Evolutionary conservation across 1,284 basidiomycete genomes (phyloP).

Genomic region (Lentinula novae-zelandiae): DNA sequence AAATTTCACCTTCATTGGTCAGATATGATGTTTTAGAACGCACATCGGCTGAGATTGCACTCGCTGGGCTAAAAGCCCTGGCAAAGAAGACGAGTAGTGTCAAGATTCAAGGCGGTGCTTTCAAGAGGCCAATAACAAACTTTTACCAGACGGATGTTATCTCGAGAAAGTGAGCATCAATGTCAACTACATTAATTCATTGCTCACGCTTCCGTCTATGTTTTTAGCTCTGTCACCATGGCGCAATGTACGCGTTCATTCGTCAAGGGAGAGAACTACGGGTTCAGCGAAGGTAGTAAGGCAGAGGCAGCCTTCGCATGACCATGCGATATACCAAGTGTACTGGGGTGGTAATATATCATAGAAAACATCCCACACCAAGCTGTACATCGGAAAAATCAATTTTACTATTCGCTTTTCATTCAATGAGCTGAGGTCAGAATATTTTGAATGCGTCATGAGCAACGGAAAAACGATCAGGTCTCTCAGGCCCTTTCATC

Average conservation of each 20-base stretch:
- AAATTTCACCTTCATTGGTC: slow-evolving; percentile 89
- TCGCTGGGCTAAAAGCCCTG: slow-evolving; percentile 68
- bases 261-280: slow-evolving; percentile 59
- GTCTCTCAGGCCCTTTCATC: too few species aligned
- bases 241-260: slow-evolving; percentile 81
- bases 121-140: slow-evolving; percentile 85
- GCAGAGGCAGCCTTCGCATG: slow-evolving; percentile 44
- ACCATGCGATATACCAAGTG: not conserved
- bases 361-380: not conserved
- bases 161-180: slow-evolving; percentile 68
- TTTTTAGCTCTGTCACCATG: slow-evolving; percentile 76
- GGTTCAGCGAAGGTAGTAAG: slow-evolving; percentile 34
- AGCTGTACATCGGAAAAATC: not conserved
- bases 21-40: slow-evolving; percentile 86
- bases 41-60: slow-evolving; percentile 68
- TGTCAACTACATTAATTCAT: slow-evolving; percentile 1
- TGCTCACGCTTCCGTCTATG: slow-evolving; percentile 1
- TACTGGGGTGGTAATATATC: not conserved
- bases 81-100: slow-evolving; percentile 47
- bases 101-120: slow-evolving; percentile 57
- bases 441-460: not conserved
- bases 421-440: not conserved
- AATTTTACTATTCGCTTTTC: not conserved
- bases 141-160: slow-evolving; percentile 97
- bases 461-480: too few species aligned